Percentiles rank a stretch among this genome's conserved stretches.
Conservation (phyloP, 148 eudicot genomes). For the Arctostaphylos glauca region DNA sequence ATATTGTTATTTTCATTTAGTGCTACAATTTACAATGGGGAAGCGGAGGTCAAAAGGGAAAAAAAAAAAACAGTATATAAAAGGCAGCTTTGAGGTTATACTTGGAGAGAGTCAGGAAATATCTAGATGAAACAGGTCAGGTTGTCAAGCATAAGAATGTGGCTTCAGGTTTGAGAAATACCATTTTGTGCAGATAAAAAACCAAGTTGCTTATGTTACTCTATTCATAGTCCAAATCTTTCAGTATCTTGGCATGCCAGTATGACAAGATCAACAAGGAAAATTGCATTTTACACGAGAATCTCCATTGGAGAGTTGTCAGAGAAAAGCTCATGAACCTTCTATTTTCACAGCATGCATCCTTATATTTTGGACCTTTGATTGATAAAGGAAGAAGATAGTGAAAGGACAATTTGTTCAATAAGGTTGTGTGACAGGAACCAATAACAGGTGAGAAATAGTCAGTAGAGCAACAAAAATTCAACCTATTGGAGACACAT, state of each 20-base stretch:
- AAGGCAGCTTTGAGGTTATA: neutral
- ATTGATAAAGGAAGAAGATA: neutral
- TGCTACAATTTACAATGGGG: neutral
- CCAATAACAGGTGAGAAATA: neutral
- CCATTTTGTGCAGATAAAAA: neutral
- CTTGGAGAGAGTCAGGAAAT: neutral
- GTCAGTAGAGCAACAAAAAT: neutral
- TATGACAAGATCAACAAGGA: neutral
- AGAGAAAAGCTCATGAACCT: neutral
- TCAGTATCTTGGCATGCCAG: neutral
- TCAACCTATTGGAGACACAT: neutral
- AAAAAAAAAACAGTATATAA: neutral
- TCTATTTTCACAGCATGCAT: neutral
- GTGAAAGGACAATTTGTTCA: neutral
- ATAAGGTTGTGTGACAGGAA: neutral
- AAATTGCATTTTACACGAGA: neutral
- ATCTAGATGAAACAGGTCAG: neutral
- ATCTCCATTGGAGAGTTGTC: neutral
- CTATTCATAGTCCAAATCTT: neutral
- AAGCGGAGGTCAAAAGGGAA: neutral
- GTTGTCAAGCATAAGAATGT: neutral
- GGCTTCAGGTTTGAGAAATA: neutral
- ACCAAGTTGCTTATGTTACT: neutral
- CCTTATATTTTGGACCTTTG: neutral
- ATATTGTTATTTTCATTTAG: constrained; percentile 7